phyloP scores from a whole-genome alignment of 1,284 basidiomycete genomes.

The Crepidotus sp. region DNA sequence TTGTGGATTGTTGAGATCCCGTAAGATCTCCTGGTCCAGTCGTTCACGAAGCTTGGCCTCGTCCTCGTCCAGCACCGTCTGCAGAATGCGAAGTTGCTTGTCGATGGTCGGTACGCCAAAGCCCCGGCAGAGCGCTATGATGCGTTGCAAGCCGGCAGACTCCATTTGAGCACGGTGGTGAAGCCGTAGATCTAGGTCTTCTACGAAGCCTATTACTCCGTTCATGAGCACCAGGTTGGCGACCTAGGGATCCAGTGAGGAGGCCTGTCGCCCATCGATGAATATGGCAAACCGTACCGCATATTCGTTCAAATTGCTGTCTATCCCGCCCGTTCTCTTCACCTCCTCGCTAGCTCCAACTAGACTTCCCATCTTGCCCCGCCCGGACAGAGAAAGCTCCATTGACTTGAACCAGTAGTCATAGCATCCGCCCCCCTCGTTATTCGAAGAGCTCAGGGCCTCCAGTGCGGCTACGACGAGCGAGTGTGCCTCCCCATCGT shows the following conservation, averaged over 20 bases:
- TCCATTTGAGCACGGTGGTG: conserved; percentile 89
- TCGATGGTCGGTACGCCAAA: conserved; percentile 65
- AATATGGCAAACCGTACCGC: conserved; percentile 46
- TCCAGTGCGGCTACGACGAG: conserved; percentile 59
- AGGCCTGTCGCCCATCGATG: neutral
- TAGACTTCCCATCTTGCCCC: conserved; percentile 91
- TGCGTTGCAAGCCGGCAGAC: conserved; percentile 68
- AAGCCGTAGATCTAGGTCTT: conserved; percentile 76
- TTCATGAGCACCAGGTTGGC: conserved; percentile 67
- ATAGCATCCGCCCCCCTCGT: conserved; percentile 57
- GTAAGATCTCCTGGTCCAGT: conserved; percentile 69
- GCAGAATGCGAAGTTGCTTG: conserved; percentile 61
- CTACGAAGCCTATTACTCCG: conserved; percentile 51
- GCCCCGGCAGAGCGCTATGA: conserved; percentile 63
- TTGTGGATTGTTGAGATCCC: conserved; percentile 72
- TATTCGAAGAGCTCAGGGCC: conserved; percentile 56
- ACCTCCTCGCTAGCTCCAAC: conserved; percentile 93
- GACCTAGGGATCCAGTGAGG: conserved; percentile 33
- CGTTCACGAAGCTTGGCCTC: conserved; percentile 71
- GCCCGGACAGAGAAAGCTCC: conserved; percentile 69
- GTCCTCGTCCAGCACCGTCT: conserved; percentile 68
- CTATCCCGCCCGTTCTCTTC: conserved; percentile 53
- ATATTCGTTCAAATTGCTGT: conserved; percentile 72
- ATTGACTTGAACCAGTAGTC: conserved; percentile 88
- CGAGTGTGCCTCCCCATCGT: conserved; percentile 42